phyloP scores from a whole-genome alignment of 2,329 filamentous ascomycete species.

The Fusarium penzigii region DNA sequence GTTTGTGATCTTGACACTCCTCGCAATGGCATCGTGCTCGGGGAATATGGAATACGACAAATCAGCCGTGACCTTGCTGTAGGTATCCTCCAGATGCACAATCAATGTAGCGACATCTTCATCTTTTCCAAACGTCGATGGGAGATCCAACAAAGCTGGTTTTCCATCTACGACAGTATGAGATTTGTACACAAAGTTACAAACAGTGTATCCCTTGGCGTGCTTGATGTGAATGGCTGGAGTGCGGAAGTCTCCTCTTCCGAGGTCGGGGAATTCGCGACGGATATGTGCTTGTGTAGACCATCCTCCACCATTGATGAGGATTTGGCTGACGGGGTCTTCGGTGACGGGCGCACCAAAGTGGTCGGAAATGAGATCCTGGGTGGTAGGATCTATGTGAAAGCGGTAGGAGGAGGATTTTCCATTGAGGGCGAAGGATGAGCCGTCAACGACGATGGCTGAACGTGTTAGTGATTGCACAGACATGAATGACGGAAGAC shows the following conservation, averaged over 20 bases:
- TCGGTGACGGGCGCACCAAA: constrained; percentile 60
- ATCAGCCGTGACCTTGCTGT: constrained; percentile 58
- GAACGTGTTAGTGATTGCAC: background rate
- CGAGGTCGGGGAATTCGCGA: constrained; percentile 65
- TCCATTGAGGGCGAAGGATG: constrained; percentile 58
- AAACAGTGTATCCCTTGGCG: constrained; percentile 58
- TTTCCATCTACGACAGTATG: constrained; percentile 59
- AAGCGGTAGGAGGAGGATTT: constrained; percentile 62
- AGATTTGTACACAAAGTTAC: constrained; percentile 58
- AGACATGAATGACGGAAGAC: background rate
- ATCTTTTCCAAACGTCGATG: constrained; percentile 58
- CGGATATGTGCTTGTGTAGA: constrained; percentile 50
- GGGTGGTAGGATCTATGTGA: constrained; percentile 57
- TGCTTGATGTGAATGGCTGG: constrained; percentile 64
- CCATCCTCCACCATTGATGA: constrained; percentile 50
- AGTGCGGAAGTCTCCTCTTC: constrained; percentile 62
- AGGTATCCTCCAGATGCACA: constrained; percentile 59
- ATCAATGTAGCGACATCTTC: constrained; percentile 60
- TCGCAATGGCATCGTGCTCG: constrained; percentile 58
- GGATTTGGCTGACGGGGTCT: constrained; percentile 44
- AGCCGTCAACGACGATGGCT: constrained; percentile 57
- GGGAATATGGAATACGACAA: constrained; percentile 66
- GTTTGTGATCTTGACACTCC: constrained; percentile 64
- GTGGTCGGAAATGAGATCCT: constrained; percentile 61
- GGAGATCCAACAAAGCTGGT: constrained; percentile 55